A percentile compares a stretch with the other conserved stretches of the same genome.
These are phyloP conservation scores for Triadica sebifera DNA, from an alignment of 345 rosid species.

Conservation along the genomic window DNA sequence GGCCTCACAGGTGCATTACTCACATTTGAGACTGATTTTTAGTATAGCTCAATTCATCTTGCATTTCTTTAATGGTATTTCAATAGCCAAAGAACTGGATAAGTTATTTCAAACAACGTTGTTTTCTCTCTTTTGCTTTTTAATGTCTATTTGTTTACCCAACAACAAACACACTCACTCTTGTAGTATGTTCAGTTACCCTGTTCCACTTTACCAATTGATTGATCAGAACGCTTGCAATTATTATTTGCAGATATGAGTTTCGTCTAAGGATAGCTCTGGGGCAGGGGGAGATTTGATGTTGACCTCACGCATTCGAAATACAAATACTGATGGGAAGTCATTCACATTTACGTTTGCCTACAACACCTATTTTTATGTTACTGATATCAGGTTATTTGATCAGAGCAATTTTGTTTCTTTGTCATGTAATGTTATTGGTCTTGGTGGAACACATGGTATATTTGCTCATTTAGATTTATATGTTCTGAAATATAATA, in stretches of 20 bases:
- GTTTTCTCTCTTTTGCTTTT: background rate
- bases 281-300: slow-evolving; percentile 35
- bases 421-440: background rate
- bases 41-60: background rate
- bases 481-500: background rate
- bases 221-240: background rate
- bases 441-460: background rate
- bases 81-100: background rate
- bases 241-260: slow-evolving; percentile 22
- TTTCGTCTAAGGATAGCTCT: slow-evolving; percentile 30
- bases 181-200: background rate
- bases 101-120: background rate
- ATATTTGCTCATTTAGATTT: background rate
- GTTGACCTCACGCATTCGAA: slow-evolving; percentile 35
- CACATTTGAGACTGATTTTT: background rate
- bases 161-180: background rate
- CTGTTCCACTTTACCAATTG: background rate
- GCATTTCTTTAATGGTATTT: background rate
- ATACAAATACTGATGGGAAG: slow-evolving; percentile 35
- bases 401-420: background rate
- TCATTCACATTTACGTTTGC: slow-evolving; percentile 33
- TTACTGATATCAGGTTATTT: slow-evolving; percentile 35
- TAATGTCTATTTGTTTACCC: background rate
- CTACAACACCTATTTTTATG: slow-evolving; percentile 26
- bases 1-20: slow-evolving; percentile 34